Evolutionary conservation across 2,329 filamentous ascomycete species (phyloP), one percentile per base, ranked within the genome.

Genomic region (Metarhizium humberi): DNA sequence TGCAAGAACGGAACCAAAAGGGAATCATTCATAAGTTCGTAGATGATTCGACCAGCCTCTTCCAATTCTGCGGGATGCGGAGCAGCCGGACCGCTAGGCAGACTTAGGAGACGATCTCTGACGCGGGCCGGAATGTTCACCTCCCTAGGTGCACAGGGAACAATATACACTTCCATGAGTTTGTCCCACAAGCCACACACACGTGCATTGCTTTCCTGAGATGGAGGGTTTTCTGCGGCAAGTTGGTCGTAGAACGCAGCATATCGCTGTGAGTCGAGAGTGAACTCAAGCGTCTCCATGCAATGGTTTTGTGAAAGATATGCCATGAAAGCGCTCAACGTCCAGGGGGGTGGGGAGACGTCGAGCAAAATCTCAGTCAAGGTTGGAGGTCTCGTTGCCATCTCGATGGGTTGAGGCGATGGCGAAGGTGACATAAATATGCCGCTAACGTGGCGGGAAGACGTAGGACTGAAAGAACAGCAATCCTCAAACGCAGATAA

Each of bases 221-320:
- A 70, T 66, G 65, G 75, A 56, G 63, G 69, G 8, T 62, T 56
- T 57, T 75, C 73, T 48, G 65, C 61, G 18, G 71, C 65, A 42
- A 75, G 68, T 56, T 80, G 73, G 29, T 70, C 65, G 62, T 81
- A 75, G 55, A 82, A 81, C 56, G 82, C 73, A 53, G 84, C 81
- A 68, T 97, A 99, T 58, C 90, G 82, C 56, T 91, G 88, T 25
- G 92, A 88, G 69, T 96, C 94, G 78, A 96, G 87, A 45, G 92
- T 96, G 70, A 99, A 99, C 68, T 97, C 94, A 43, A 99, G 78
- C 1, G 92, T 96, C 71, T 99, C 94, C 60, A 97, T 77, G 68
- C 94, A 99, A 72, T 97, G 92, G 66, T 97, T 97, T 67, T 95
- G 92, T 1, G 92, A 96, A 4, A 97, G 80, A 66, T 95, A 97